phyloP scores from a whole-genome alignment of 2,329 filamentous ascomycete genomes.

The Amauroascus niger region DNA sequence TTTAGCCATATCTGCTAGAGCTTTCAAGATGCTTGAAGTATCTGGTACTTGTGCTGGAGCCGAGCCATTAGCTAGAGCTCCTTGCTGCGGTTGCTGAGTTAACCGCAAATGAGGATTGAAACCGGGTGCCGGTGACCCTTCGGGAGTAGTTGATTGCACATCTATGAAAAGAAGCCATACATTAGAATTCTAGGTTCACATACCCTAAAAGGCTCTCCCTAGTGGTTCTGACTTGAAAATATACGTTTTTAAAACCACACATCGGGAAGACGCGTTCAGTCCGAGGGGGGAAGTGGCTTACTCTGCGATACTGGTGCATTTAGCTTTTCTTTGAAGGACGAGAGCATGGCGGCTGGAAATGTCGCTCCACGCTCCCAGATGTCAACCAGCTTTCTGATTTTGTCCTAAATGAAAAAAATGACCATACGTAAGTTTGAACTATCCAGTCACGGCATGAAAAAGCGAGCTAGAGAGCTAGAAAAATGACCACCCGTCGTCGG shows the following conservation, averaged over 20 bases:
- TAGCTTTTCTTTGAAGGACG: conserved; percentile 73
- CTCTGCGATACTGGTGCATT: conserved; percentile 51
- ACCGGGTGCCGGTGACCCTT: conserved; percentile 42
- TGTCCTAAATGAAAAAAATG: conserved; percentile 59
- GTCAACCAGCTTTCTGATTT: conserved; percentile 88
- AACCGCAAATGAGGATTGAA: conserved; percentile 32
- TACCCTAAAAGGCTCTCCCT: conserved; percentile 13
- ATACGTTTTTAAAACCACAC: conserved; percentile 8
- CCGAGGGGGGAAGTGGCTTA: conserved; percentile 43
- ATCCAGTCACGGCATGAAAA: conserved; percentile 24
- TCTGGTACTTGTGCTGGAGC: conserved; percentile 39
- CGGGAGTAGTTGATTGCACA: conserved; percentile 59
- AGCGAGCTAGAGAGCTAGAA: conserved; percentile 8
- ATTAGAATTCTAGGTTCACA: conserved; percentile 24
- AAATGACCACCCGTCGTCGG: background rate
- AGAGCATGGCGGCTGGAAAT: conserved; percentile 70
- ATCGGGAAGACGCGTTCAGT: conserved; percentile 1
- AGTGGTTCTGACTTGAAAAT: conserved; percentile 3
- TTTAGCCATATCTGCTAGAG: conserved; percentile 69
- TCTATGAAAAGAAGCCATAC: conserved; percentile 39
- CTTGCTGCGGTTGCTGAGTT: conserved; percentile 22
- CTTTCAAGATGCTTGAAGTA: conserved; percentile 61
- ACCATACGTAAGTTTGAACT: conserved; percentile 42
- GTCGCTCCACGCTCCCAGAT: conserved; percentile 97
- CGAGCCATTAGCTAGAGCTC: conserved; percentile 21